These are phyloP conservation scores for Gymnopus androsaceus DNA, from an alignment of 1,284 basidiomycete species.

Conservation along the genomic window DNA sequence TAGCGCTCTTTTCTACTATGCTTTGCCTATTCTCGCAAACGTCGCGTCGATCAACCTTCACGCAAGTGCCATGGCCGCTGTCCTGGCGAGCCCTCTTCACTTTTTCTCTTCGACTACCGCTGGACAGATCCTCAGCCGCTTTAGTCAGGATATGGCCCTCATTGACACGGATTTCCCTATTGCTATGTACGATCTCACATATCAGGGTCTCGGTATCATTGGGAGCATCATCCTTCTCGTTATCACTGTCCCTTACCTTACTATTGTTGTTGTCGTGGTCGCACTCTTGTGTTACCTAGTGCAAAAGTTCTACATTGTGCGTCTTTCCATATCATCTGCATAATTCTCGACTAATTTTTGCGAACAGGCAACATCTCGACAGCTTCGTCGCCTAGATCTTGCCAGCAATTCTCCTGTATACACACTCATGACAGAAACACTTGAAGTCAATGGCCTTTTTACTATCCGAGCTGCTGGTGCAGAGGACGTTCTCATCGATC, in stretches of 20 bases:
- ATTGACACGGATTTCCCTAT: constrained; percentile 2
- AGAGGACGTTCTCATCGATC: not conserved
- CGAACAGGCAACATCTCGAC: constrained; percentile 2
- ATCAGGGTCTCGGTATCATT: not conserved
- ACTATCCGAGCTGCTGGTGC: constrained; percentile 1
- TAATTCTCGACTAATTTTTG: not conserved
- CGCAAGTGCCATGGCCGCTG: not conserved
- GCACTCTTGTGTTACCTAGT: not conserved
- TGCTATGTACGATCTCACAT: not conserved
- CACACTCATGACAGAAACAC: not conserved
- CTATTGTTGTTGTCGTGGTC: constrained; percentile 1
- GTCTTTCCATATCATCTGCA: not conserved
- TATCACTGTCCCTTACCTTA: not conserved
- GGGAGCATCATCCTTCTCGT: constrained; percentile 2
- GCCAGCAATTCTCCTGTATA: constrained; percentile 5
- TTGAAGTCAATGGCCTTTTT: not conserved
- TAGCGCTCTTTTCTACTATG: not conserved
- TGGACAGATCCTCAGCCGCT: not conserved
- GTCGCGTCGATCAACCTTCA: constrained; percentile 2
- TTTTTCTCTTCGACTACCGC: constrained; percentile 2
- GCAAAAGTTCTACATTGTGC: constrained; percentile 1
- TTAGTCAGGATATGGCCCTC: constrained; percentile 5
- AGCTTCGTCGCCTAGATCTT: not conserved
- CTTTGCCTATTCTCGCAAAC: not conserved
- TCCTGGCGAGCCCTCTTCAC: not conserved